Conservation (phyloP, 257 asterid species). For the Buddleja alternifolia region DNA sequence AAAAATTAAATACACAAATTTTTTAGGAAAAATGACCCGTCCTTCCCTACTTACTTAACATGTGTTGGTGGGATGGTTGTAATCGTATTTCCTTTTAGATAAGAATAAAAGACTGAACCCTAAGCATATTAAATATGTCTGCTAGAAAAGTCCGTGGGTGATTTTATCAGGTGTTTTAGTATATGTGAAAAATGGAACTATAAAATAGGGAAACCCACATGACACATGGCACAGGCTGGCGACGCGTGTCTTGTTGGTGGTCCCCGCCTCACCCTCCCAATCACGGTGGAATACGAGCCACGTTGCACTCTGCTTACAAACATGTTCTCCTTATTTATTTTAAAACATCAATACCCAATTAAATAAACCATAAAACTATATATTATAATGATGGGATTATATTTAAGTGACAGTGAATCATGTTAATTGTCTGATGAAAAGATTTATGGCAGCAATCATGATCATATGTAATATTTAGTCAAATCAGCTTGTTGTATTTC, state of each 20-base stretch:
- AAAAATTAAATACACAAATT: too few species aligned
- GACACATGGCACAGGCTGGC: constrained; percentile 22
- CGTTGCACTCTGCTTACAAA: constrained; percentile 5
- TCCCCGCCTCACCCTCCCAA: constrained; percentile 19
- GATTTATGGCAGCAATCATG: too few species aligned
- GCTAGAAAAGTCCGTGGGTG: background rate
- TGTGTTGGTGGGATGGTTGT: too few species aligned
- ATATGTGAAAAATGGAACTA: background rate
- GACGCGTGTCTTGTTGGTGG: constrained; percentile 42
- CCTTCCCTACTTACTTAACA: too few species aligned
- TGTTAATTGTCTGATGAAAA: too few species aligned
- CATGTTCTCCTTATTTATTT: background rate
- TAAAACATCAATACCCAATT: background rate
- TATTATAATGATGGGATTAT: background rate
- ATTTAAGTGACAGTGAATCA: too few species aligned
- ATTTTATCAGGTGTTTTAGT: constrained; percentile 9
- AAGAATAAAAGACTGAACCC: too few species aligned
- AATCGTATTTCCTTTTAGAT: too few species aligned
- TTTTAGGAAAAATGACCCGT: too few species aligned
- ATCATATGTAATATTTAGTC: background rate
- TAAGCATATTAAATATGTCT: too few species aligned
- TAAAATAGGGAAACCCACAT: constrained; percentile 7
- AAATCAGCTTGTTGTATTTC: too few species aligned
- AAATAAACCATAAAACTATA: background rate
- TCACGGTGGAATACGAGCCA: constrained; percentile 23